A percentile compares a stretch with the other conserved stretches of the same genome.
These are phyloP conservation scores for Thraustochytrium striatum DNA, from an alignment of 352 stramenopile species.

Conservation along the genomic window DNA sequence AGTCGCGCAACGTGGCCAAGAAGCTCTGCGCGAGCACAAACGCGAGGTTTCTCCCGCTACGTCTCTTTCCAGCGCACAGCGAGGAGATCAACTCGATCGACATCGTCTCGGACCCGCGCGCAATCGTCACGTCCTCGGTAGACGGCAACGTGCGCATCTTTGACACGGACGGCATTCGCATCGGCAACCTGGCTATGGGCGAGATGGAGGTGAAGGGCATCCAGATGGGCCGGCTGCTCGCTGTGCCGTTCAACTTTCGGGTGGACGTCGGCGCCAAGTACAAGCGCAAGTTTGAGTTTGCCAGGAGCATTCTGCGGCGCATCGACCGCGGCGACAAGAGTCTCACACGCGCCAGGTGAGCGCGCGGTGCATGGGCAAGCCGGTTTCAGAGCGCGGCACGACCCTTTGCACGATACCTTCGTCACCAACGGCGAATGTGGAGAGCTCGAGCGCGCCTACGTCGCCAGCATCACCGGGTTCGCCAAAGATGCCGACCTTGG, in stretches of 20 bases:
- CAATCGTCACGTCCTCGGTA: background rate
- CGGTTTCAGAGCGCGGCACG: no score
- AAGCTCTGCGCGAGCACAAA: background rate
- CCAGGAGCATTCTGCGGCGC: no score
- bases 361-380: no score
- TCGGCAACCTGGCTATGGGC: slow-evolving; percentile 37
- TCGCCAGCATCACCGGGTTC: no score
- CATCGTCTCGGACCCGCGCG: background rate
- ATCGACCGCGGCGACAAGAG: no score
- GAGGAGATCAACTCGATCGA: slow-evolving; percentile 28
- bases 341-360: no score
- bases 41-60: background rate
- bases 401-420: no score
- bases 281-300: no score
- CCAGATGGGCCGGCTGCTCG: background rate
- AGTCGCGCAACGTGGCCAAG: background rate
- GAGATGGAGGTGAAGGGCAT: slow-evolving; percentile 23
- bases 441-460: no score
- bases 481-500: no score
- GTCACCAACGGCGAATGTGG: no score
- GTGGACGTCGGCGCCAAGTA: slow-evolving; percentile 30
- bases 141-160: slow-evolving; percentile 43
- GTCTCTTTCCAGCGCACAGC: slow-evolving; percentile 6
- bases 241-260: background rate
- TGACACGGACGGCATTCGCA: background rate